Evolutionary conservation across 1,284 basidiomycete species (phyloP).

Genomic region (Bjerkandera adusta): DNA sequence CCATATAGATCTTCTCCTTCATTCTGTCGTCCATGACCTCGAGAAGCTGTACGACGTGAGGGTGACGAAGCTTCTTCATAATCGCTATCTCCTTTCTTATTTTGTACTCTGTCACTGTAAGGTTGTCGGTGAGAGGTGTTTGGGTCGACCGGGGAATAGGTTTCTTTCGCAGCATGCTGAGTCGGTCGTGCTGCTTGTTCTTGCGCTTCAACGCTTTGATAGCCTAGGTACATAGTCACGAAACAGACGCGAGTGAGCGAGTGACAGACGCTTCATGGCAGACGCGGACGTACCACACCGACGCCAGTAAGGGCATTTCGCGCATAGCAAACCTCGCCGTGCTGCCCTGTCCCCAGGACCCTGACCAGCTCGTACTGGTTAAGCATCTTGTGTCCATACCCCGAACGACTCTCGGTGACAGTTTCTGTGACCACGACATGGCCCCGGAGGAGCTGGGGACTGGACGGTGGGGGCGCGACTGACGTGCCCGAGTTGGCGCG

Average conservation of each 20-base stretch:
- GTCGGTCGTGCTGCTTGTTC: slow-evolving; percentile 51
- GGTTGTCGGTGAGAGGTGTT: slow-evolving; percentile 53
- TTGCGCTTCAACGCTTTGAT: slow-evolving; percentile 80
- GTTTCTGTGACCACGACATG: neutral
- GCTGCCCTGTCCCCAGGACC: slow-evolving; percentile 77
- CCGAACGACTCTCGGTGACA: slow-evolving; percentile 4
- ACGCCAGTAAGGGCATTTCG: slow-evolving; percentile 48
- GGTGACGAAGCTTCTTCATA: slow-evolving; percentile 94
- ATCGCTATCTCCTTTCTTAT: slow-evolving; percentile 94
- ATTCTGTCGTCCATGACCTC: slow-evolving; percentile 96
- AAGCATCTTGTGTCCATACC: slow-evolving; percentile 48
- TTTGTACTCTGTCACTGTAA: slow-evolving; percentile 75
- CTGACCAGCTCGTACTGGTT: slow-evolving; percentile 78
- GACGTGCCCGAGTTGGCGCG: too few species aligned
- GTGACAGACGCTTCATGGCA: too few species aligned
- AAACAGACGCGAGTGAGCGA: neutral
- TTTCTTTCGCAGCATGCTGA: slow-evolving; percentile 54
- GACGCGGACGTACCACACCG: slow-evolving; percentile 19
- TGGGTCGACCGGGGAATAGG: slow-evolving; percentile 50
- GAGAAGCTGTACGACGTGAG: slow-evolving; percentile 87
- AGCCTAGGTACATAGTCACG: slow-evolving; percentile 45
- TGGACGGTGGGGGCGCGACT: neutral
- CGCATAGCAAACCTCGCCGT: slow-evolving; percentile 78
- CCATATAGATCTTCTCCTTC: slow-evolving; percentile 91
- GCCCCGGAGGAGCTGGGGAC: neutral